phyloP scores from a whole-genome alignment of 2,329 filamentous ascomycete genomes.

The Pyrenophora graminea region DNA sequence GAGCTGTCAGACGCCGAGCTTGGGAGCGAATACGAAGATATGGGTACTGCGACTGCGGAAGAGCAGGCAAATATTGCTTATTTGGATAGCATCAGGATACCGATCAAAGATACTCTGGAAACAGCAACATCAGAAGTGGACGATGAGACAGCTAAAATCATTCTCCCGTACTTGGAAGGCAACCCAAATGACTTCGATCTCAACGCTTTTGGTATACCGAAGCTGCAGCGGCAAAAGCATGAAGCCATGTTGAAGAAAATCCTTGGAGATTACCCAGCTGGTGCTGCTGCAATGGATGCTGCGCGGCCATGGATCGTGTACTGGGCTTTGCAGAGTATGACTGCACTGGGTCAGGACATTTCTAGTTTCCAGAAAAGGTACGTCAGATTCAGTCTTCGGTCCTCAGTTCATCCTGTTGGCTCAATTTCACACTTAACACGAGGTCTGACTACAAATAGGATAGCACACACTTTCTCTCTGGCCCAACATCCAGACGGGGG shows the following conservation, averaged over 20 bases:
- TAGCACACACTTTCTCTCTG: slow-evolving; percentile 74
- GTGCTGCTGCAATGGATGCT: slow-evolving; percentile 77
- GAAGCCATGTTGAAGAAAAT: slow-evolving; percentile 63
- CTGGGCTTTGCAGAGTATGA: slow-evolving; percentile 80
- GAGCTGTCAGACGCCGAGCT: slow-evolving; percentile 41
- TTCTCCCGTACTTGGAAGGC: slow-evolving; percentile 68
- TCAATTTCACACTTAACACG: neutral
- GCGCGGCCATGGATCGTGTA: slow-evolving; percentile 93
- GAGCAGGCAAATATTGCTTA: slow-evolving; percentile 37
- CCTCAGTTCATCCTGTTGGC: neutral
- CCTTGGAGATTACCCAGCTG: slow-evolving; percentile 65
- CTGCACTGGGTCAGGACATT: slow-evolving; percentile 75
- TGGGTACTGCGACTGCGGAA: slow-evolving; percentile 34
- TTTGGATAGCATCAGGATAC: slow-evolving; percentile 48
- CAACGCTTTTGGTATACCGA: slow-evolving; percentile 75
- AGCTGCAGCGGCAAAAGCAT: slow-evolving; percentile 67
- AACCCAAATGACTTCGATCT: slow-evolving; percentile 57
- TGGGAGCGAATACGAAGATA: slow-evolving; percentile 44
- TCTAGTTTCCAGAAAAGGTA: slow-evolving; percentile 66
- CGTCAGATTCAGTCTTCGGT: slow-evolving; percentile 28
- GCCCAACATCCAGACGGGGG: slow-evolving; percentile 85
- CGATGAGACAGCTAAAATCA: slow-evolving; percentile 68
- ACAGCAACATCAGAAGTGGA: slow-evolving; percentile 73
- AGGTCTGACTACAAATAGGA: slow-evolving; percentile 44
- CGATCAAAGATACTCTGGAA: slow-evolving; percentile 66